phyloP scores from a whole-genome alignment of 1,284 basidiomycete genomes.

The Heterobasidion parviporum region DNA sequence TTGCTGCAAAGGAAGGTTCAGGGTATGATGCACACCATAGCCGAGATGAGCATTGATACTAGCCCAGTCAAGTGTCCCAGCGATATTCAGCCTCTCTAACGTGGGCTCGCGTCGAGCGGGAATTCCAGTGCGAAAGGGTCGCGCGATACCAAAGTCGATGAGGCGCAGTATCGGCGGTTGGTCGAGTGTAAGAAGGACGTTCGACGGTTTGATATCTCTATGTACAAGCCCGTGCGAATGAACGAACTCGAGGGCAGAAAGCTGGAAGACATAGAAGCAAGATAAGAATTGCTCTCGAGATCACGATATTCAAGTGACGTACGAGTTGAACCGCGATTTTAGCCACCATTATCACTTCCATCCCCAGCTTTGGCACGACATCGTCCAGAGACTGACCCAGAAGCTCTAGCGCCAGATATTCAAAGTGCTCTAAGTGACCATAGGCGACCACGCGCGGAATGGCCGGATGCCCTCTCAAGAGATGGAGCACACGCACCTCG shows the following conservation, averaged over 20 bases:
- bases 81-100: slow-evolving; percentile 63
- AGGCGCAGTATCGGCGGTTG: not conserved
- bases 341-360: not conserved
- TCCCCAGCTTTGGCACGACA: not conserved
- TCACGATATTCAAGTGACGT: not conserved
- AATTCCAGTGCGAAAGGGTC: not conserved
- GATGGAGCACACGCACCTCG: not conserved
- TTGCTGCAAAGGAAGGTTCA: not conserved
- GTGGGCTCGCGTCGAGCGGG: slow-evolving; percentile 14
- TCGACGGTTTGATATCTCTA: slow-evolving; percentile 6
- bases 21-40: not conserved
- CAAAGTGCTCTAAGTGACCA: not conserved
- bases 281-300: not conserved
- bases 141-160: slow-evolving; percentile 8
- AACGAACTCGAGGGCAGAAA: slow-evolving; percentile 1
- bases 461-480: not conserved
- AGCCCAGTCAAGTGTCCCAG: slow-evolving; percentile 65
- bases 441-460: not conserved
- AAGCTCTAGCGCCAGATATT: not conserved
- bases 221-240: slow-evolving; percentile 4
- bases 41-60: slow-evolving; percentile 67
- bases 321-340: not conserved
- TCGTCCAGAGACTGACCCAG: not conserved
- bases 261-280: not conserved
- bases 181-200: slow-evolving; percentile 3